These are phyloP conservation scores for Zygnema cylindricum DNA, from an alignment of 139 green algal genomes.

Conservation along the genomic window DNA sequence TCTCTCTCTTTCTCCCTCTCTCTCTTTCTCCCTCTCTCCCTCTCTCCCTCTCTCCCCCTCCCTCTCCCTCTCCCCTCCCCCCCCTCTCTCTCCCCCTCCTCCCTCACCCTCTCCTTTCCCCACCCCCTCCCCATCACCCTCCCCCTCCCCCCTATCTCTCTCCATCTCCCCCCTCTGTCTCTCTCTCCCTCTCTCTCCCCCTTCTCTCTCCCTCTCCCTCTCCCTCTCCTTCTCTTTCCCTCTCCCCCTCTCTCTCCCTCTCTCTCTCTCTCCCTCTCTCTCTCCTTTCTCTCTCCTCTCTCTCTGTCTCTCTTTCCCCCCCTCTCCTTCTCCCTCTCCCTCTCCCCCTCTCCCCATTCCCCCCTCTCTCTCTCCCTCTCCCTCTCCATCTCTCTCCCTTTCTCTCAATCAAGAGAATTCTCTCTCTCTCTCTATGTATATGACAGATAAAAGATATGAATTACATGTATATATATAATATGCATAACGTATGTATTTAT, in stretches of 20 bases:
- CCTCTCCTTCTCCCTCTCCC: not conserved
- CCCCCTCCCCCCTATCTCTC: not conserved
- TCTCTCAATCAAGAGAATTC: too few species aligned
- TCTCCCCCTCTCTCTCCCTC: not conserved
- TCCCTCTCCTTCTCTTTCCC: not conserved
- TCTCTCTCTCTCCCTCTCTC: not conserved
- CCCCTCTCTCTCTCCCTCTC: not conserved
- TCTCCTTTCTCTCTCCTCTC: not conserved
- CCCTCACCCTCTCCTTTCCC: not conserved
- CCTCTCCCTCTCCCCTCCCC: not conserved
- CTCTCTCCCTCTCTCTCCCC: not conserved
- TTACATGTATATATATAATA: too few species aligned
- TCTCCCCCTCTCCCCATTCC: not conserved
- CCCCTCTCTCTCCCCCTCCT: not conserved
- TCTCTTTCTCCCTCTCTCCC: not conserved
- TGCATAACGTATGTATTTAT: too few species aligned
- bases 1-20: not conserved
- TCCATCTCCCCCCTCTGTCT: not conserved
- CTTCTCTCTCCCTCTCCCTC: not conserved
- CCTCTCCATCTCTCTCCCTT: not conserved
- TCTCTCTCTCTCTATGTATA: too few species aligned
- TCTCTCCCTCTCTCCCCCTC: not conserved
- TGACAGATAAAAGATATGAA: too few species aligned
- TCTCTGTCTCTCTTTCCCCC: not conserved
- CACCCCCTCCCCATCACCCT: not conserved